A percentile compares a stretch with the other conserved stretches of the same genome.
These are phyloP conservation scores for Chalciporus chontae DNA, from an alignment of 768 basidiomycete genomes.

Conservation along the genomic window DNA sequence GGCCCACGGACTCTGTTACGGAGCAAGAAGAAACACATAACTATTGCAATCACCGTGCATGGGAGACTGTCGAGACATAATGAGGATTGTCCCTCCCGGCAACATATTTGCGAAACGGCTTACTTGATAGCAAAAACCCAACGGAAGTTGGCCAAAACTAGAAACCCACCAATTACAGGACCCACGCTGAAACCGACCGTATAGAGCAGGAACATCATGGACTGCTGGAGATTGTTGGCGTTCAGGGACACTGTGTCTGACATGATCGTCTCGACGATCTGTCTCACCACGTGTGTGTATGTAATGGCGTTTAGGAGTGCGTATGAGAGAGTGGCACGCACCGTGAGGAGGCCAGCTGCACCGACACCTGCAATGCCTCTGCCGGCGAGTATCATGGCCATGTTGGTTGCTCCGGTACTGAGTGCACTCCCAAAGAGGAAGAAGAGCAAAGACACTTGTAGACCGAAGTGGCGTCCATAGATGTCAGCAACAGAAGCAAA, in stretches of 20 bases:
- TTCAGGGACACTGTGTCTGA: slow-evolving; percentile 42
- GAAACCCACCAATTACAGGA: slow-evolving; percentile 41
- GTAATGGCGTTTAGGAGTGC: slow-evolving; percentile 1
- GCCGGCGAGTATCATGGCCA: slow-evolving; percentile 44
- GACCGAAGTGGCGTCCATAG: slow-evolving; percentile 45
- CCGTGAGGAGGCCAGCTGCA: slow-evolving; percentile 42
- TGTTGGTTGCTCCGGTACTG: slow-evolving; percentile 45
- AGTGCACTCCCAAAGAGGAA: slow-evolving; percentile 46
- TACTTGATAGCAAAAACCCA: slow-evolving; percentile 59
- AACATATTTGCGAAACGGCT: slow-evolving; percentile 5
- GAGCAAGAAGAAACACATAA: slow-evolving; percentile 41
- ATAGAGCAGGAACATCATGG: slow-evolving; percentile 42
- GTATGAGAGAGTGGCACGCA: slow-evolving; percentile 3
- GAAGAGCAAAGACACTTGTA: slow-evolving; percentile 42
- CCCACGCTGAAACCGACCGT: slow-evolving; percentile 40
- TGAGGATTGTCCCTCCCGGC: not conserved
- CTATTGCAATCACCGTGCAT: slow-evolving; percentile 31
- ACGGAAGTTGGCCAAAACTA: slow-evolving; percentile 40
- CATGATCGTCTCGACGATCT: slow-evolving; percentile 42
- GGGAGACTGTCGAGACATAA: slow-evolving; percentile 36
- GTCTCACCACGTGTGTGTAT: not conserved
- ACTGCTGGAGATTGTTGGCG: slow-evolving; percentile 40
- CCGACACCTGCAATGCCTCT: slow-evolving; percentile 48
- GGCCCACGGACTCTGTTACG: slow-evolving; percentile 29
- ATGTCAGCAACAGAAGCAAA: slow-evolving; percentile 49